Conservation (phyloP, 176 grass and related monocot species). For the Coix lacrymajobi region DNA sequence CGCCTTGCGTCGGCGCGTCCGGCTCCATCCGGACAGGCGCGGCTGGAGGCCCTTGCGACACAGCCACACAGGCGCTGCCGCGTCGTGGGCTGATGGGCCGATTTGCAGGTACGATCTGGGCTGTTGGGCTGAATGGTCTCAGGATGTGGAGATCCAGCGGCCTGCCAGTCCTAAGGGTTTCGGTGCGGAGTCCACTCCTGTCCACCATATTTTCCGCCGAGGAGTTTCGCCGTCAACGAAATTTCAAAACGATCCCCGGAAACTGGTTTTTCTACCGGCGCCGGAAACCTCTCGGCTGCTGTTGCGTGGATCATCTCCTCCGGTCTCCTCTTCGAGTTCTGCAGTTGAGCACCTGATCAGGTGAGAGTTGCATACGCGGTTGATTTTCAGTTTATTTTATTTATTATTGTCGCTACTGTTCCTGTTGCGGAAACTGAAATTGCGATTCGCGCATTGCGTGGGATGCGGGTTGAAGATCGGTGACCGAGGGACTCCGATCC, state of each 20-base stretch:
- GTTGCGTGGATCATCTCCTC: neutral
- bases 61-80: too few species aligned
- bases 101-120: neutral
- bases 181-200: neutral
- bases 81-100: neutral
- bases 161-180: neutral
- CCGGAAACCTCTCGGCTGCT: neutral
- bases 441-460: neutral
- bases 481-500: neutral
- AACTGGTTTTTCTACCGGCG: neutral
- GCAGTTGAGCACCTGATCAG: neutral
- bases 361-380: neutral
- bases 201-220: neutral
- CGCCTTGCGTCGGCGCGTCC: neutral
- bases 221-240: neutral
- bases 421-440: neutral
- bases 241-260: conserved; percentile 21
- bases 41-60: neutral
- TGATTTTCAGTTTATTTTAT: neutral
- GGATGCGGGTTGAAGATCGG: neutral
- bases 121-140: neutral
- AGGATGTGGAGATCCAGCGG: neutral
- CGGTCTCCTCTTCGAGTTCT: neutral
- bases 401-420: neutral
- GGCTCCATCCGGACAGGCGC: neutral